Evolutionary conservation across 1,139 yeast genomes (phyloP).

Genomic region (Hyphopichia buzzinii): DNA sequence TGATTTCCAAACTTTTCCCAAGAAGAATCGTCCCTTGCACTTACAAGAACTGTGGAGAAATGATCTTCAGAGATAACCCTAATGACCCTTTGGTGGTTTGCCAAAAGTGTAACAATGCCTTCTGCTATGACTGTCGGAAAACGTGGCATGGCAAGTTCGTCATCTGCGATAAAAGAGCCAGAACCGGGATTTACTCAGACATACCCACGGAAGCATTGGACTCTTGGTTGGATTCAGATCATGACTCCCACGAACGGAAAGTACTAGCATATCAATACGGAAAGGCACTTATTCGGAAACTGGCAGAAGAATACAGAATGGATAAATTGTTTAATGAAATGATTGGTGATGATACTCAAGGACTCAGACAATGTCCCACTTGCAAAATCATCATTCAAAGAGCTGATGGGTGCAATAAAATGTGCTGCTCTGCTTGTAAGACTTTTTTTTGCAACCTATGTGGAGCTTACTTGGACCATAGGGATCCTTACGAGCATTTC

Average conservation of each 20-base stretch:
- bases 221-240: slow-evolving; percentile 28
- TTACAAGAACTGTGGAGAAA: slow-evolving; percentile 36
- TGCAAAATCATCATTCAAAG: slow-evolving; percentile 57
- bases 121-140: slow-evolving; percentile 57
- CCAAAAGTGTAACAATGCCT: slow-evolving; percentile 52
- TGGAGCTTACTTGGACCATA: slow-evolving; percentile 36
- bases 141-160: slow-evolving; percentile 67
- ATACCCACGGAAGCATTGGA: slow-evolving; percentile 47
- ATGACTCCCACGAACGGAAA: slow-evolving; percentile 27
- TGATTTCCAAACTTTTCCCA: slow-evolving; percentile 47
- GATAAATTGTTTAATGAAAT: slow-evolving; percentile 49
- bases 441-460: slow-evolving; percentile 59
- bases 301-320: slow-evolving; percentile 45
- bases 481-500: slow-evolving; percentile 56
- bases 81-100: slow-evolving; percentile 56
- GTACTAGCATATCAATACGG: slow-evolving; percentile 54
- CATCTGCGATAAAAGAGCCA: slow-evolving; percentile 36
- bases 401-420: slow-evolving; percentile 67
- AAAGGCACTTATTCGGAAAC: slow-evolving; percentile 36
- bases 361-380: slow-evolving; percentile 51
- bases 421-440: slow-evolving; percentile 55
- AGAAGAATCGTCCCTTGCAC: slow-evolving; percentile 55
- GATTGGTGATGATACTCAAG: slow-evolving; percentile 37
- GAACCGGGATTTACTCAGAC: slow-evolving; percentile 22
- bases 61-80: slow-evolving; percentile 48